phyloP scores from a whole-genome alignment of 2,329 filamentous ascomycete species.

The Diplodia mutila region DNA sequence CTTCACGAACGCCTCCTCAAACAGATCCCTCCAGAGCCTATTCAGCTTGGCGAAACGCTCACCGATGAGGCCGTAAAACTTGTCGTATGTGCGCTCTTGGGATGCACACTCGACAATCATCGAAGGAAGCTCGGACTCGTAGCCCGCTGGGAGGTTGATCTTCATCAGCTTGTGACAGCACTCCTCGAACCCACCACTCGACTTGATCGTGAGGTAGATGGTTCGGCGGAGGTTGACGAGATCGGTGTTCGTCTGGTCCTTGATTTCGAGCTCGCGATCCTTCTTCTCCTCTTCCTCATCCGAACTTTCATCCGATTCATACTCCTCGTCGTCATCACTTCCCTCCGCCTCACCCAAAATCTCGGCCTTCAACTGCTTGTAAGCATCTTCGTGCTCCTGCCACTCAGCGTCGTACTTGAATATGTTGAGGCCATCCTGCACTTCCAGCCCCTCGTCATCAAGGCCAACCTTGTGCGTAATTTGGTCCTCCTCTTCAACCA shows the following conservation, averaged over 20 bases:
- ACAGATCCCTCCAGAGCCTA: constrained; percentile 89
- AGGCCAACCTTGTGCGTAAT: constrained; percentile 87
- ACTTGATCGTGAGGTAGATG: constrained; percentile 98
- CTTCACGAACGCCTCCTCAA: constrained; percentile 85
- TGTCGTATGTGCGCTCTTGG: constrained; percentile 95
- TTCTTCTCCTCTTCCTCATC: constrained; percentile 76
- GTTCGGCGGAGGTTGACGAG: constrained; percentile 90
- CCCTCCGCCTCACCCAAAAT: constrained; percentile 80
- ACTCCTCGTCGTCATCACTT: constrained; percentile 74
- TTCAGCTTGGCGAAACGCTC: constrained; percentile 97
- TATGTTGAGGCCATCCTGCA: constrained; percentile 87
- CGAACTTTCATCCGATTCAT: constrained; percentile 67
- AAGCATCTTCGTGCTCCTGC: constrained; percentile 88
- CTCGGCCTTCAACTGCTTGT: constrained; percentile 87
- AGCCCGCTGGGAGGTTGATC: constrained; percentile 81
- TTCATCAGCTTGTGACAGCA: constrained; percentile 92
- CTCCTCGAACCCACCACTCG: constrained; percentile 93
- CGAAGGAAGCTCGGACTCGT: constrained; percentile 87
- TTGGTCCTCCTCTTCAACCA: constrained; percentile 97
- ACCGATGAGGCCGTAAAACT: constrained; percentile 93
- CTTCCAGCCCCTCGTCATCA: constrained; percentile 74
- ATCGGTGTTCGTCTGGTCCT: constrained; percentile 96
- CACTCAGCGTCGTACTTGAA: constrained; percentile 90
- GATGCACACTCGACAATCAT: constrained; percentile 98
- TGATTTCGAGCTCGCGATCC: constrained; percentile 87